phyloP scores from a whole-genome alignment of 345 rosid species.

The Lenwebbia sp. region DNA sequence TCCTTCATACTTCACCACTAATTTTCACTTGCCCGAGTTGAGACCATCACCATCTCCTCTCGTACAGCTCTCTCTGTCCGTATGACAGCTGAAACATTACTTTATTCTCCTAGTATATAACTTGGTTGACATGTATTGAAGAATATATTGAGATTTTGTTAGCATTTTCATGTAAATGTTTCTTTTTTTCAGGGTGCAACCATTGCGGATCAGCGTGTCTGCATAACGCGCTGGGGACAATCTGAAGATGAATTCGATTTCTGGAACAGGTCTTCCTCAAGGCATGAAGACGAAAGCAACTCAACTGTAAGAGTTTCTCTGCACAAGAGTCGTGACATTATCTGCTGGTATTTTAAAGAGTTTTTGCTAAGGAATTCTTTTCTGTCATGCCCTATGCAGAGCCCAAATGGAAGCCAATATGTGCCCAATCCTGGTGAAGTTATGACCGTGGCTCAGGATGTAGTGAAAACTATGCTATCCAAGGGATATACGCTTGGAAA shows the following conservation, averaged over 20 bases:
- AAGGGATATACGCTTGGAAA: conserved; percentile 65
- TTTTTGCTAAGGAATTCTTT: background rate
- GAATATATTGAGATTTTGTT: background rate
- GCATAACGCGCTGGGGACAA: conserved; percentile 73
- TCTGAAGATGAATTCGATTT: conserved; percentile 39
- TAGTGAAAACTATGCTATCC: conserved; percentile 55
- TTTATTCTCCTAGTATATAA: background rate
- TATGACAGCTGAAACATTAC: background rate
- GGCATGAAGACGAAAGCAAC: conserved; percentile 23
- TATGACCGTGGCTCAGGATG: conserved; percentile 55
- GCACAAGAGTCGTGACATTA: background rate
- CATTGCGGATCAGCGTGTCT: conserved; percentile 58
- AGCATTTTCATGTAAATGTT: background rate
- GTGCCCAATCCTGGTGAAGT: conserved; percentile 58
- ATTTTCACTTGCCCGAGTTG: background rate
- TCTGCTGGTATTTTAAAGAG: background rate
- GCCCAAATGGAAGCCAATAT: conserved; percentile 21
- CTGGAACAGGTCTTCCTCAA: conserved; percentile 31
- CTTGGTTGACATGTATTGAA: background rate
- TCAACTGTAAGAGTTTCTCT: conserved; percentile 32
- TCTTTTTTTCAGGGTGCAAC: conserved; percentile 54
- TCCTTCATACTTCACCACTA: background rate
- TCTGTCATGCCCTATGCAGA: background rate
- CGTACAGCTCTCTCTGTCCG: background rate
- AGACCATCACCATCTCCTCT: background rate